Percentiles rank a stretch among this genome's conserved stretches.
phyloP scores from a whole-genome alignment of 2,329 filamentous ascomycete genomes.

The Byssothecium circinans region DNA sequence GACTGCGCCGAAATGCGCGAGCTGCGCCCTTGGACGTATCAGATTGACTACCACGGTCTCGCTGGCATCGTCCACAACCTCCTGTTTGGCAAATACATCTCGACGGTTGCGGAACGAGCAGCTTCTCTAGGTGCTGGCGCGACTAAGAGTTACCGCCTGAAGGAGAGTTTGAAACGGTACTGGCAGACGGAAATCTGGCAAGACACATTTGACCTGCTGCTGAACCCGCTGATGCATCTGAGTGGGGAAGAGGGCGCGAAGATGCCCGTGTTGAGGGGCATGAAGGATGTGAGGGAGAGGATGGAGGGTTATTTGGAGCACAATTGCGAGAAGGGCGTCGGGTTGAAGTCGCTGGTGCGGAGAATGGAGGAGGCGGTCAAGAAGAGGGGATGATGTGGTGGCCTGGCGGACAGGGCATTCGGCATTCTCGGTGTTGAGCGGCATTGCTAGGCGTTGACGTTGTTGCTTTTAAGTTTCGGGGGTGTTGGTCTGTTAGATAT shows the following conservation, averaged over 20 bases:
- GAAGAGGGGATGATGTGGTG: constrained; percentile 38
- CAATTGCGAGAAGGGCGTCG: constrained; percentile 78
- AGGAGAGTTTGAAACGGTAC: constrained; percentile 86
- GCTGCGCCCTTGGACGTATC: constrained; percentile 92
- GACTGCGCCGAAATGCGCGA: constrained; percentile 97
- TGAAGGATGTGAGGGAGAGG: constrained; percentile 68
- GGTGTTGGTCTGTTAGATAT: background rate
- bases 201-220: constrained; percentile 77
- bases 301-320: constrained; percentile 84
- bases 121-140: constrained; percentile 59
- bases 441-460: constrained; percentile 14
- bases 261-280: constrained; percentile 72
- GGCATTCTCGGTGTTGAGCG: constrained; percentile 1
- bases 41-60: constrained; percentile 93
- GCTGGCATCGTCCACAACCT: constrained; percentile 86
- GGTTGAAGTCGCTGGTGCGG: constrained; percentile 56
- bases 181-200: constrained; percentile 94
- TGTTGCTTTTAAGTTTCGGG: no score
- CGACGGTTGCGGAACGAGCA: constrained; percentile 61
- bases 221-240: constrained; percentile 76
- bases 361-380: constrained; percentile 70
- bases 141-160: constrained; percentile 73
- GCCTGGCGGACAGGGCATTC: no score
- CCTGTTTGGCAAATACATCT: constrained; percentile 93
- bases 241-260: constrained; percentile 64